Conservation (phyloP, 2,329 filamentous ascomycete genomes). For the Neofusicoccum cordaticola region DNA sequence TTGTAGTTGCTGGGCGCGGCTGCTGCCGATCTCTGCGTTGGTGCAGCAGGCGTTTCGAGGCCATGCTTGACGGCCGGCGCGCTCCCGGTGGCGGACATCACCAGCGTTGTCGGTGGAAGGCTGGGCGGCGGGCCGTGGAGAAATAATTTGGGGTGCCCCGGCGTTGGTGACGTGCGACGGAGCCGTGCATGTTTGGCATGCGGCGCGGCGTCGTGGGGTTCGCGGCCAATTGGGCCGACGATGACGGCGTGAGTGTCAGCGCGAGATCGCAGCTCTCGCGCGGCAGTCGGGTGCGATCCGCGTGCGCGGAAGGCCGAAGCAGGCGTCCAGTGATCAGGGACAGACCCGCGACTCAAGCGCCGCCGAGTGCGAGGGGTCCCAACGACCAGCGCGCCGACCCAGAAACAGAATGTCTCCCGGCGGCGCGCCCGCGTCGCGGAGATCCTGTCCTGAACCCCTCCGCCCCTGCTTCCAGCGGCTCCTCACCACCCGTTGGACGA, state of each 20-base stretch:
- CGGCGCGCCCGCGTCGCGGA: slow-evolving; percentile 7
- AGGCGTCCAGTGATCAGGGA: background rate
- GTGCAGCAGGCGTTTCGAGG: slow-evolving; percentile 24
- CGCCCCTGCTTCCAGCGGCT: slow-evolving; percentile 4
- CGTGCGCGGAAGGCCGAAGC: background rate
- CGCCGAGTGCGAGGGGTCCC: slow-evolving; percentile 3
- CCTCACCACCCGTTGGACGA: background rate
- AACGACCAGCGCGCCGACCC: slow-evolving; percentile 2
- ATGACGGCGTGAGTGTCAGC: background rate
- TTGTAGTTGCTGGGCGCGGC: slow-evolving; percentile 66
- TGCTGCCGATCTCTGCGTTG: slow-evolving; percentile 27
- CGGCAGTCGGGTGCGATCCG: slow-evolving; percentile 9
- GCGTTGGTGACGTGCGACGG: slow-evolving; percentile 1
- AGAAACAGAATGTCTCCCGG: slow-evolving; percentile 9
- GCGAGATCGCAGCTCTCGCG: background rate
- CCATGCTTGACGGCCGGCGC: slow-evolving; percentile 26
- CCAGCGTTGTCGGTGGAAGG: background rate
- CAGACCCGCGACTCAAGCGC: background rate
- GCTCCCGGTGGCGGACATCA: slow-evolving; percentile 36
- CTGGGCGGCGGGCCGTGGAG: background rate
- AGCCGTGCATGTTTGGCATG: background rate
- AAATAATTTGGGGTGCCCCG: background rate
- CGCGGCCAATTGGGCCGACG: background rate
- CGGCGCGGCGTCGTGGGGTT: background rate
- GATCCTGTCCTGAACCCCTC: slow-evolving; percentile 10